phyloP scores from a whole-genome alignment of 257 asterid species.

The Jacaranda copaia region DNA sequence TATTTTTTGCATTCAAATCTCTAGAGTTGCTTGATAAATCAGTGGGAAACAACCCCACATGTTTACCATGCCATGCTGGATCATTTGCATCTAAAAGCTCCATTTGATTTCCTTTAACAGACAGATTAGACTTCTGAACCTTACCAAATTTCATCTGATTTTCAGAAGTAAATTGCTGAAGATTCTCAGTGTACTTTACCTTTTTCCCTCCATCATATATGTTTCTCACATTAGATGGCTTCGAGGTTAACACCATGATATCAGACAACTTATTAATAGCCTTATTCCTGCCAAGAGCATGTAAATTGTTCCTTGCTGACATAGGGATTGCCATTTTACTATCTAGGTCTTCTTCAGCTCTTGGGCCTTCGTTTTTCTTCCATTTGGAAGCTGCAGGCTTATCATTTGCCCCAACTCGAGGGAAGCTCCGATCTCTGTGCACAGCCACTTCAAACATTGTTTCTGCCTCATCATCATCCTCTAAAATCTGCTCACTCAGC shows the following conservation, averaged over 20 bases:
- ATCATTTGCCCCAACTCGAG: constrained; percentile 48
- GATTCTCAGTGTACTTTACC: constrained; percentile 53
- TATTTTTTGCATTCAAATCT: constrained; percentile 57
- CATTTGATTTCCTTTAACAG: constrained; percentile 63
- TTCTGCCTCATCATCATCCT: constrained; percentile 69
- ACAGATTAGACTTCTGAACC: constrained; percentile 63
- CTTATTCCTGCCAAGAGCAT: constrained; percentile 70
- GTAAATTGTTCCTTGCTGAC: constrained; percentile 55
- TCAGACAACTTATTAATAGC: constrained; percentile 82
- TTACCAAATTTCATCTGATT: constrained; percentile 66
- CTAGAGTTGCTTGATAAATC: constrained; percentile 54
- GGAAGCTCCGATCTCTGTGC: constrained; percentile 57
- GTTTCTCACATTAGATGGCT: constrained; percentile 62
- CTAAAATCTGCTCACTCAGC: constrained; percentile 57
- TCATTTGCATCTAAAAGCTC: constrained; percentile 62
- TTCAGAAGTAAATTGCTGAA: constrained; percentile 61
- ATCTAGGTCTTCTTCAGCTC: constrained; percentile 56
- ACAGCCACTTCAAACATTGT: constrained; percentile 69
- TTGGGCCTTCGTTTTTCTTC: constrained; percentile 61
- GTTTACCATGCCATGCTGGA: constrained; percentile 60
- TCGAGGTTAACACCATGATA: constrained; percentile 75
- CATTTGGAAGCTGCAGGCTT: constrained; percentile 57
- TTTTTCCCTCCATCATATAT: constrained; percentile 60
- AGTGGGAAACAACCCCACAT: constrained; percentile 56
- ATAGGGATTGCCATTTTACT: constrained; percentile 53